Evolutionary conservation across 1,284 basidiomycete species (phyloP), one percentile per base, ranked within the genome.

Genomic region (Trichosporon sp.): DNA sequence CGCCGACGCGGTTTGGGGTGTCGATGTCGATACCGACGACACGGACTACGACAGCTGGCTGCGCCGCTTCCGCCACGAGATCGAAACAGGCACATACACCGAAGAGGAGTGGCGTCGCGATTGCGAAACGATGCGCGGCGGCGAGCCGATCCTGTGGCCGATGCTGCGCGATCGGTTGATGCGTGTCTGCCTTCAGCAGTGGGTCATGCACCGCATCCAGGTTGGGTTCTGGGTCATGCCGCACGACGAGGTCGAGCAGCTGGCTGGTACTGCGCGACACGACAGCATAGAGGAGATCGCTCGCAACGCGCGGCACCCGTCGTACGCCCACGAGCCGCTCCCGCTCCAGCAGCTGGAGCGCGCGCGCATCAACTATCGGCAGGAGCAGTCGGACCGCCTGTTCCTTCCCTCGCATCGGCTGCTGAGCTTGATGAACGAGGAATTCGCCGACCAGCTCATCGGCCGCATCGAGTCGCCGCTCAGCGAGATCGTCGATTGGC

Each of bases 211-310:
- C 47, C 72, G 78, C 11, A 69, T 78, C 27, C 62, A 69, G 29
- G 62, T 66, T 21, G 78, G 74, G 8, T 73, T 72, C 29, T 79
- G 78, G 78, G 70, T 79, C 23, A 63, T 72, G 31, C 78, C 78
- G 3, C 68, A 67, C 18, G 77, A 78, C 53, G 78, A 79, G 65
- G 65, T 79, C 23, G 32, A 53, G 3, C 73, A 74, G 65, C 62
- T 56, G 21, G 18, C 62, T 42, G 66, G 64, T 18, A 29, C 32
- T 18, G 15, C 23, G 27, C 31, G 67, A 15, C 70, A 72, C 38
- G 51, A 66, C 2, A 44, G 62, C 1, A n/a, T 72, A 8, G 18
- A 60, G 2, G n/a, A 23, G 12, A 58, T 70, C 5, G 66, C 65
- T n/a, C 18, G 18, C 13, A 5, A 44, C 15, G 58, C 44, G 23